Base-by-base conservation (phyloP, 2,329 filamentous ascomycete genomes). In the Ilyonectria robusta region DNA sequence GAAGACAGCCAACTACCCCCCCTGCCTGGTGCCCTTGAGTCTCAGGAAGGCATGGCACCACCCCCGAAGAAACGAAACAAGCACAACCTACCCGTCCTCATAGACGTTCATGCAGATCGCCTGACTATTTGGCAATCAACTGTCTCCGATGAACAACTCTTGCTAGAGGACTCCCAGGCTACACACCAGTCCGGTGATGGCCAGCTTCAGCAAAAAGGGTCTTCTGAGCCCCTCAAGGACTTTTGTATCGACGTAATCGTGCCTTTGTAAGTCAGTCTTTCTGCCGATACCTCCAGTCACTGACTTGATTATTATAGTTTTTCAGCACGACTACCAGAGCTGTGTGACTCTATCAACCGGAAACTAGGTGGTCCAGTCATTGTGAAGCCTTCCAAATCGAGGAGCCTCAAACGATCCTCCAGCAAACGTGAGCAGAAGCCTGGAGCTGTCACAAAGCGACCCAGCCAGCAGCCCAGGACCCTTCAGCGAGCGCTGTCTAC, bases 91-190 rank as follows among this genome's bases (percentile, higher is more conserved):
- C 85, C 86, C 1, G 81, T 90, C 8, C 84, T 93, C 21, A 83
- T 94, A 5, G 93, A 95, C 75, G 84, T 94, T 0, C 88, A 94
- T 58, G 88, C 93, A 8, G 93, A 96, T 78, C 90, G 92, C 53
- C 83, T 96, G 26, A 94, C 92, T 74, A 96, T 96, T 66, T 95
- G 93, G 93, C 92, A 95, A 76, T 94, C 93, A 4, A 91, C 93
- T 8, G 89, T 90, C 40, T 82, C 89, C 23, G 88, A 92, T 69
- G 87, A 89, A 61, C 79, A 87, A 65, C 81, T 84, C 42, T 75
- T 87, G 15, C 73, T 86, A 17, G 84, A 85, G 50, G 86, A 88
- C 61, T 83, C 85, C 1, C 86, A 88, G 68, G 69, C 77, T 3
- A 66, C 76, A 3, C 76, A 74, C 3, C 72, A 77, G 6, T 72